Percentiles rank a stretch among this genome's conserved stretches.
phyloP scores from a whole-genome alignment of 1,284 basidiomycete species.

The Trametes polyzona region DNA sequence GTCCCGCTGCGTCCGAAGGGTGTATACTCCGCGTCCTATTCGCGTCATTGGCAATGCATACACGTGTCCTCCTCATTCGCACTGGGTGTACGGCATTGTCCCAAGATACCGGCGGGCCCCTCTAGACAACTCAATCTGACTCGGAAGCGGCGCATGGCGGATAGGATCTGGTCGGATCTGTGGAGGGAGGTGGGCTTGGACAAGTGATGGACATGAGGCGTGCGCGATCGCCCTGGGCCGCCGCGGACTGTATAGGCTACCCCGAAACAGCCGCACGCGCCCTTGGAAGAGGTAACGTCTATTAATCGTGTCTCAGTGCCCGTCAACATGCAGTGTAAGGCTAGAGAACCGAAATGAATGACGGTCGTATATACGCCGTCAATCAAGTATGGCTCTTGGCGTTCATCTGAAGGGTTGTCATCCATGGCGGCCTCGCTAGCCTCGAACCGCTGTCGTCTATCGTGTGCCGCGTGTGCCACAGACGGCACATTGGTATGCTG shows the following conservation, averaged over 20 bases:
- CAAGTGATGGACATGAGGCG: neutral
- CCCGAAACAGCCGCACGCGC: neutral
- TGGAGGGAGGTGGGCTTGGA: neutral
- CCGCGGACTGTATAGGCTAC: neutral
- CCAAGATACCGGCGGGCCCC: neutral
- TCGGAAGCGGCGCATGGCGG: neutral
- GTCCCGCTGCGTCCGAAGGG: neutral
- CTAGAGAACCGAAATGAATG: too few relatives aligned
- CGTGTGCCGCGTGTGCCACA: too few relatives aligned
- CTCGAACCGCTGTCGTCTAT: too few relatives aligned
- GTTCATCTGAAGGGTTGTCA: too few relatives aligned
- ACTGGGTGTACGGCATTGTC: neutral
- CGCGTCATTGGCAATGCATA: neutral
- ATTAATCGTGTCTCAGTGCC: too few relatives aligned
- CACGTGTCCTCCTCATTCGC: neutral
- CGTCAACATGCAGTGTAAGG: too few relatives aligned
- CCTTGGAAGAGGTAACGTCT: neutral
- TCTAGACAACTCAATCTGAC: neutral
- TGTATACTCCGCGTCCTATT: neutral
- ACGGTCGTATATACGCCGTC: too few relatives aligned
- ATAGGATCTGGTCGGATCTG: neutral
- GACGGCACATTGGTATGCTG: too few relatives aligned
- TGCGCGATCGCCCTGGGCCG: neutral
- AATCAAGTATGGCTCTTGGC: too few relatives aligned
- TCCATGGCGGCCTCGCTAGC: too few relatives aligned